These are phyloP conservation scores for Leishmania major DNA, from an alignment of 208 protist species.

Conservation along the genomic window DNA sequence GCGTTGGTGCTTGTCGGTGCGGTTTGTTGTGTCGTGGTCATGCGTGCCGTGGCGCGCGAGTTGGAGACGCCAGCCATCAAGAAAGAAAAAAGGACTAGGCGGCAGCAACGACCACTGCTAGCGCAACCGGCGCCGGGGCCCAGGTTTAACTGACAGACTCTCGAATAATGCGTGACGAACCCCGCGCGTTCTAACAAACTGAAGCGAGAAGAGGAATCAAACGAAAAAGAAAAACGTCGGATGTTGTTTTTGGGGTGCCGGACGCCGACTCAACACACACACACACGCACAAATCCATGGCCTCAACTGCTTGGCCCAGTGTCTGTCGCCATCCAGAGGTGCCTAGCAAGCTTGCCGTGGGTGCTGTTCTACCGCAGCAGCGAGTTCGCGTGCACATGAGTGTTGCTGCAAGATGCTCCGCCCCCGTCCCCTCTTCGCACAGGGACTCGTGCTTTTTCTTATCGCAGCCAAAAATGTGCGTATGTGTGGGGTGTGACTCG, in stretches of 20 bases:
- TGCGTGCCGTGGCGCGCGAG: not conserved
- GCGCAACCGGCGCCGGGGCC: not conserved
- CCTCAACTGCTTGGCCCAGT: not conserved
- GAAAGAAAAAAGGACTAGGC: not conserved
- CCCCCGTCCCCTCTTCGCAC: not conserved
- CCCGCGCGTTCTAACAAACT: not conserved
- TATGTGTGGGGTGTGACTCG: not conserved
- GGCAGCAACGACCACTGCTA: not conserved
- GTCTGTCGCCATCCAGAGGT: not conserved
- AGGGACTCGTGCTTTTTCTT: not conserved
- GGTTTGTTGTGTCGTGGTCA: not conserved
- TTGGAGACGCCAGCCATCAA: not conserved
- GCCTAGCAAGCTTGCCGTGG: not conserved
- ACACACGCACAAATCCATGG: not conserved
- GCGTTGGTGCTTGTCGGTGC: not conserved
- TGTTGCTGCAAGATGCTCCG: not conserved
- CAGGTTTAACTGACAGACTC: not conserved
- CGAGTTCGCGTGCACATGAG: too few relatives aligned
- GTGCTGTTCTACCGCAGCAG: not conserved
- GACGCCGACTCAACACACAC: not conserved
- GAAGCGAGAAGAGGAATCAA: slow-evolving; percentile 1
- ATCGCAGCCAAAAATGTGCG: not conserved
- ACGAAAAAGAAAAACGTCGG: not conserved
- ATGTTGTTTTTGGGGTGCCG: not conserved
- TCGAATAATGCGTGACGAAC: slow-evolving; percentile 7